A percentile compares a stretch with the other conserved stretches of the same genome.
Conservation (phyloP, 1,284 basidiomycete species). For the Clitocybe nebularis region DNA sequence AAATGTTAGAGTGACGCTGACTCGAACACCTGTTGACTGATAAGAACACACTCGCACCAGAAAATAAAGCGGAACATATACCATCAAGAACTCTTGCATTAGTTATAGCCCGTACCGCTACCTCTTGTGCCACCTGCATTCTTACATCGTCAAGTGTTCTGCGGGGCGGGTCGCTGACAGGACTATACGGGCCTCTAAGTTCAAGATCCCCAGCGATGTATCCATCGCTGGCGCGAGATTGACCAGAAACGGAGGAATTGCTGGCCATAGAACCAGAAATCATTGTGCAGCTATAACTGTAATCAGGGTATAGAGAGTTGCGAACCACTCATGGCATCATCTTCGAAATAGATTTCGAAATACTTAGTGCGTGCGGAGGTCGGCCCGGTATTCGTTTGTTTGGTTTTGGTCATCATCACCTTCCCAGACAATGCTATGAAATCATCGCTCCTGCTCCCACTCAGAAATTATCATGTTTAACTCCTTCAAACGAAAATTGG, state of each 20-base stretch:
- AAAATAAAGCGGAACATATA: conserved; percentile 10
- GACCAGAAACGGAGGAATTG: conserved; percentile 4
- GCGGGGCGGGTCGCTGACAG: conserved; percentile 14
- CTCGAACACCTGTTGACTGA: conserved; percentile 33
- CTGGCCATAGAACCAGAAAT: conserved; percentile 10
- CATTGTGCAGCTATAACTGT: conserved; percentile 5
- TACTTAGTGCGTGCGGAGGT: no score
- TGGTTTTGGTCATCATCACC: no score
- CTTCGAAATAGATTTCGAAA: no score
- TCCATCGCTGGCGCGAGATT: conserved; percentile 3
- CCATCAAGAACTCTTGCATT: conserved; percentile 46
- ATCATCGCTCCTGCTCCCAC: not conserved
- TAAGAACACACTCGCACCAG: not conserved
- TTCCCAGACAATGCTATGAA: no score
- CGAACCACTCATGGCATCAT: not conserved
- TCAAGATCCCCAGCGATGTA: no score
- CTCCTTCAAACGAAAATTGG: conserved; percentile 28
- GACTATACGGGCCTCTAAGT: no score
- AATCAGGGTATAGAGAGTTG: no score
- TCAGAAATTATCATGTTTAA: conserved; percentile 24
- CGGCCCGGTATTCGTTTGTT: no score
- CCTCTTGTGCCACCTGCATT: conserved; percentile 55
- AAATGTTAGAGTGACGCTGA: conserved; percentile 56
- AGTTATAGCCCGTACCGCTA: conserved; percentile 52
- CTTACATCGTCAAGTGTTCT: conserved; percentile 59